Percentiles rank a stretch among this genome's conserved stretches.
These are phyloP conservation scores for Coniferiporia sulphurascens DNA, from an alignment of 1,284 basidiomycete species.

Conservation along the genomic window DNA sequence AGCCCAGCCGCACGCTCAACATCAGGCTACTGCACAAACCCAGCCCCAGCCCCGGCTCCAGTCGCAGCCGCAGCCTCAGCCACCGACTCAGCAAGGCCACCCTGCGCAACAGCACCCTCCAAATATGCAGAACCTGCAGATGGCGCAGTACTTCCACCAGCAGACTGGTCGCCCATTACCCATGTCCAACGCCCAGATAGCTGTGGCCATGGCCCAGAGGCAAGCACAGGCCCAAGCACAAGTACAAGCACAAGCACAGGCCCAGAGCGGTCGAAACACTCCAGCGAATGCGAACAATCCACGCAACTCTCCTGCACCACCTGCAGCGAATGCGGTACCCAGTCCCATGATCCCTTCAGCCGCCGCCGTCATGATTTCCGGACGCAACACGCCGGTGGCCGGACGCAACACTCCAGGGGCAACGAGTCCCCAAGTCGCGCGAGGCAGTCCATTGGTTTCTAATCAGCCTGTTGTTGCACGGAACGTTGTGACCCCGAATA, in stretches of 20 bases:
- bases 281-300: slow-evolving; percentile 9
- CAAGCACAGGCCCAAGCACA: neutral
- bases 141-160: slow-evolving; percentile 2
- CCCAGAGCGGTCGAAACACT: slow-evolving; percentile 8
- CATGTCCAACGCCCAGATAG: neutral
- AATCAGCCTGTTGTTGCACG: slow-evolving; percentile 19
- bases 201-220: slow-evolving; percentile 6
- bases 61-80: slow-evolving; percentile 12
- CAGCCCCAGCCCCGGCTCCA: slow-evolving; percentile 4
- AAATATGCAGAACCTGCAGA: slow-evolving; percentile 6
- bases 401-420: neutral
- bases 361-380: slow-evolving; percentile 10
- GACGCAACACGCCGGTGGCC: slow-evolving; percentile 12
- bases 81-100: slow-evolving; percentile 1
- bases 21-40: slow-evolving; percentile 3
- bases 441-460: slow-evolving; percentile 26
- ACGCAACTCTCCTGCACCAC: slow-evolving; percentile 2
- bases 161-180: slow-evolving; percentile 2
- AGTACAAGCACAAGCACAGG: too few relatives aligned
- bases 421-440: slow-evolving; percentile 6
- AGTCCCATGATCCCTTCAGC: slow-evolving; percentile 15
- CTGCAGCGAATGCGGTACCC: slow-evolving; percentile 12
- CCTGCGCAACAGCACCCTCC: slow-evolving; percentile 11
- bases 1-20: slow-evolving; percentile 6
- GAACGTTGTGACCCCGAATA: slow-evolving; percentile 5